Evolutionary conservation across 2,329 filamentous ascomycete genomes (phyloP).

Genomic region (Alternaria sp.): DNA sequence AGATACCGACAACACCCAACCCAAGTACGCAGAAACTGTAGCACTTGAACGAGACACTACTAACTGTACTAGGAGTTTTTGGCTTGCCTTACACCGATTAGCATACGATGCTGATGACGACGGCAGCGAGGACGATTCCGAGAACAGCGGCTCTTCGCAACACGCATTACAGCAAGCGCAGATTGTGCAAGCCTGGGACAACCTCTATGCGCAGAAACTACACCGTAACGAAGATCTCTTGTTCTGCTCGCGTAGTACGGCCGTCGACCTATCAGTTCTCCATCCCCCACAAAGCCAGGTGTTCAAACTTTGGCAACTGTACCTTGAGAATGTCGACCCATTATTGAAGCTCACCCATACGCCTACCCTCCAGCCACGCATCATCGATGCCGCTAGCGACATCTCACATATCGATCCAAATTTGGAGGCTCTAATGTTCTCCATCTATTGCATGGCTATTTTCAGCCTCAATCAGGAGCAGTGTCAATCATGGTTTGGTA

Average conservation of each 20-base stretch:
- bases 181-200: constrained; percentile 56
- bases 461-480: constrained; percentile 64
- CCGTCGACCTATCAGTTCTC: constrained; percentile 66
- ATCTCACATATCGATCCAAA: constrained; percentile 60
- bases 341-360: constrained; percentile 38
- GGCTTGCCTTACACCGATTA: constrained; percentile 31
- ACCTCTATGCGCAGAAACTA: constrained; percentile 24
- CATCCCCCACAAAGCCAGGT: constrained; percentile 72
- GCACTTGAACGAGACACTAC: background rate
- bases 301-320: constrained; percentile 75
- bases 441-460: constrained; percentile 41
- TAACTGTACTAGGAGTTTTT: constrained; percentile 26
- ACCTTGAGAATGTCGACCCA: constrained; percentile 58
- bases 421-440: constrained; percentile 60
- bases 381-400: constrained; percentile 65
- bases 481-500: constrained; percentile 59
- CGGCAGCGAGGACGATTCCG: constrained; percentile 1
- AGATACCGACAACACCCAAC: background rate
- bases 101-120: constrained; percentile 5
- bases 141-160: constrained; percentile 12
- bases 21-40: constrained; percentile 2
- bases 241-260: constrained; percentile 58
- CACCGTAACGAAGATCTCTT: constrained; percentile 58
- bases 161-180: constrained; percentile 16
- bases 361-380: constrained; percentile 57